Conservation (phyloP, 495 filamentous ascomycete genomes). For the Bathelium albidoporum region DNA sequence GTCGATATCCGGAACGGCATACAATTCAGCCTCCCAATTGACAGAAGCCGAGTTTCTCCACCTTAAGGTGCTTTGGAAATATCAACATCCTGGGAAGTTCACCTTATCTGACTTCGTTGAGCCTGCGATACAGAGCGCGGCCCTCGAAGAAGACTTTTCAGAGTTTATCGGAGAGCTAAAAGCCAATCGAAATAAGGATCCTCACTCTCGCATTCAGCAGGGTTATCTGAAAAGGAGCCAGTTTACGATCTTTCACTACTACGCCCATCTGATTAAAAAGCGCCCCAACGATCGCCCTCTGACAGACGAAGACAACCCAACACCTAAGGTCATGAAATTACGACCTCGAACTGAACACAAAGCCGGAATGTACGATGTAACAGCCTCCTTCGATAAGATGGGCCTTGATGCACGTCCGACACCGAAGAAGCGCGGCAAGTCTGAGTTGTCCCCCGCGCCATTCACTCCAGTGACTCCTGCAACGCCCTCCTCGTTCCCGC, state of each 20-base stretch:
- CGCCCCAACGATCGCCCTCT: neutral
- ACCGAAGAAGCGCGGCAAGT: neutral
- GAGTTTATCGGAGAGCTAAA: neutral
- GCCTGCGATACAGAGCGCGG: neutral
- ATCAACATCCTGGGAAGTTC: neutral
- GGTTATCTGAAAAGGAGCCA: neutral
- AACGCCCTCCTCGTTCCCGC: neutral
- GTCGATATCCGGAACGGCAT: neutral
- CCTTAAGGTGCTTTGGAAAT: neutral
- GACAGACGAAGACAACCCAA: neutral
- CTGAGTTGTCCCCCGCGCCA: neutral
- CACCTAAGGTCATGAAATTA: neutral
- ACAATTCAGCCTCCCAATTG: neutral
- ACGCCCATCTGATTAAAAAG: neutral
- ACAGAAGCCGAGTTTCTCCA: neutral
- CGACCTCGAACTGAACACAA: neutral
- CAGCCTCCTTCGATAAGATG: neutral
- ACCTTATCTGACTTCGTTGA: neutral
- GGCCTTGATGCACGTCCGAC: neutral
- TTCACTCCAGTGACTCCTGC: neutral
- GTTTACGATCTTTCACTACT: neutral
- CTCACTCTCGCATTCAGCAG: neutral
- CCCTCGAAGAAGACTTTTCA: neutral
- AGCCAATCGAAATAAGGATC: neutral
- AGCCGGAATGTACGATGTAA: neutral